Evolutionary conservation across 2,329 filamentous ascomycete species (phyloP).

Genomic region (Talaromyces sp.): DNA sequence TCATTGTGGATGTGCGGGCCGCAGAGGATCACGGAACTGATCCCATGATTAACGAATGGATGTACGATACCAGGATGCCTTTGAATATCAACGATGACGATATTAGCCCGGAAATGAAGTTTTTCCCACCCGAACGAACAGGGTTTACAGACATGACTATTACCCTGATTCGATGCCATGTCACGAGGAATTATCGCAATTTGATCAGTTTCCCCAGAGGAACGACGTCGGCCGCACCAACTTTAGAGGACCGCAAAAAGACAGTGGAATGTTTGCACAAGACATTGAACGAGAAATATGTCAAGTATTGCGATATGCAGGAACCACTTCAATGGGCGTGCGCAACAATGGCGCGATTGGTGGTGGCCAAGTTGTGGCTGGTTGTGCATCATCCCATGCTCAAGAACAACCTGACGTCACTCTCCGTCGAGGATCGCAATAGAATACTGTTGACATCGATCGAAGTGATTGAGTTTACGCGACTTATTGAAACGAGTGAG

Average conservation of each 20-base stretch:
- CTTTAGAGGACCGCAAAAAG: conserved; percentile 38
- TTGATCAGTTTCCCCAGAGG: conserved; percentile 38
- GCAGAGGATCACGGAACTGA: conserved; percentile 52
- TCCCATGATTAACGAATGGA: conserved; percentile 41
- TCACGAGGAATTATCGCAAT: conserved; percentile 43
- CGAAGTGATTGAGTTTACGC: conserved; percentile 69
- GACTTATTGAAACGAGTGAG: conserved; percentile 62
- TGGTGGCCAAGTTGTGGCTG: conserved; percentile 75
- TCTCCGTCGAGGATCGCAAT: conserved; percentile 62
- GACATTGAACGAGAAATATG: conserved; percentile 55
- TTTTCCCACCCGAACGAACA: conserved; percentile 47
- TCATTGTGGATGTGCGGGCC: conserved; percentile 47
- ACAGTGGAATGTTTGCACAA: conserved; percentile 54
- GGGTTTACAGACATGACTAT: conserved; percentile 56
- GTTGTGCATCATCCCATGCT: conserved; percentile 73
- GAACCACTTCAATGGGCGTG: conserved; percentile 64
- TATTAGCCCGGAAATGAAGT: conserved; percentile 48
- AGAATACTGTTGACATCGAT: conserved; percentile 69
- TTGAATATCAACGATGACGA: conserved; percentile 54
- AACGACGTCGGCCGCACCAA: conserved; percentile 19
- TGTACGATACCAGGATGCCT: conserved; percentile 49
- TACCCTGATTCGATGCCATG: conserved; percentile 52
- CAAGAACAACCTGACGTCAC: conserved; percentile 52
- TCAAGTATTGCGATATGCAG: conserved; percentile 51
- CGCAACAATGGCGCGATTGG: conserved; percentile 65